Evolutionary conservation across 352 stramenopile genomes (phyloP).

Genomic region (Phytophthora agathidicida): DNA sequence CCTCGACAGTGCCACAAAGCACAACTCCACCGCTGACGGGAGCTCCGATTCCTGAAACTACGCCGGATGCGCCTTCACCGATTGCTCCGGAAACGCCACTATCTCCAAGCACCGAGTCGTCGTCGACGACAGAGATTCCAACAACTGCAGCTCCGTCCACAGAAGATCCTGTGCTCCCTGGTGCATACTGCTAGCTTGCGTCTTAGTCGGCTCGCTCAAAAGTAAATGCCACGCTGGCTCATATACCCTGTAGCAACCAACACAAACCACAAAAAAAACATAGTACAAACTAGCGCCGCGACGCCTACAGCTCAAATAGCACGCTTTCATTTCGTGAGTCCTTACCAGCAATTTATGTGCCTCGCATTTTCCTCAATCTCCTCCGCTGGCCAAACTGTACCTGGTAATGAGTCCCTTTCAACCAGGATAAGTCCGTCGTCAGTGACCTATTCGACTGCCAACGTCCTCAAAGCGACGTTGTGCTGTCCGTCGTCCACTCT

Average conservation of each 20-base stretch:
- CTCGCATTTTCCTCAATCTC: too few relatives aligned
- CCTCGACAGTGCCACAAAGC: background rate
- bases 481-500: background rate
- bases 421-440: background rate
- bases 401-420: slow-evolving; percentile 9
- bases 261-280: background rate
- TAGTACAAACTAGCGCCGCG: background rate
- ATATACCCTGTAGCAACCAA: slow-evolving; percentile 1
- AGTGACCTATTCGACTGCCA: background rate
- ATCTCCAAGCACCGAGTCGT: background rate
- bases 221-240: too few relatives aligned
- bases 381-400: too few relatives aligned
- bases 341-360: slow-evolving; percentile 20
- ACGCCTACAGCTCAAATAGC: slow-evolving; percentile 25
- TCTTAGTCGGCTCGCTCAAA: too few relatives aligned
- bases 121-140: slow-evolving; percentile 3
- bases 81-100: background rate
- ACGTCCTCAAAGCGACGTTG: background rate
- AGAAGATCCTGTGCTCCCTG: slow-evolving; percentile 21
- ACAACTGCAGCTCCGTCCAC: background rate
- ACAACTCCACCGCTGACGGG: background rate
- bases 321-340: slow-evolving; percentile 33
- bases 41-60: background rate
- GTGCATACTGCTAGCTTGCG: slow-evolving; percentile 17
- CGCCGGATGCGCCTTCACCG: background rate